Conservation (phyloP, 2,329 filamentous ascomycete species). For the Fusarium sp. region DNA sequence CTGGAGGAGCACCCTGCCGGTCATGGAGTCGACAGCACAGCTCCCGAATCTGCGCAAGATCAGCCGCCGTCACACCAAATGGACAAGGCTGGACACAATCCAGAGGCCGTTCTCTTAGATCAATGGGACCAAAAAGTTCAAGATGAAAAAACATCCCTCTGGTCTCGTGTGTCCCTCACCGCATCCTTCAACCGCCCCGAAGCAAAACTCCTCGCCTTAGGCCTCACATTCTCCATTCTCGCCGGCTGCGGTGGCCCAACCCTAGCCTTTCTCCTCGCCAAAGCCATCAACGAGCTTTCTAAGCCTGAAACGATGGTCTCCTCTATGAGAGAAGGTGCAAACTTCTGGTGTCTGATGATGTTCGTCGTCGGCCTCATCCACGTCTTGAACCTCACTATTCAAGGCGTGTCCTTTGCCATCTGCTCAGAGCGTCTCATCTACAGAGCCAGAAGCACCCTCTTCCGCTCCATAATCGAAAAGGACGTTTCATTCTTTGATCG, state of each 20-base stretch:
- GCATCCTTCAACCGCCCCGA: background rate
- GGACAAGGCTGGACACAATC: background rate
- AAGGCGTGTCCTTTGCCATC: conserved; percentile 35
- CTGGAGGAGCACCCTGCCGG: conserved; percentile 14
- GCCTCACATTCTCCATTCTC: background rate
- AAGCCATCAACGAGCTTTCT: background rate
- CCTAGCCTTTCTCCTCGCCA: background rate
- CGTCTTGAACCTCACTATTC: background rate
- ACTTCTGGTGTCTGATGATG: background rate
- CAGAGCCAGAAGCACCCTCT: background rate
- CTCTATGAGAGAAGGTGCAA: background rate
- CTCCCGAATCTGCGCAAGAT: background rate
- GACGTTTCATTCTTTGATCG: conserved; percentile 50
- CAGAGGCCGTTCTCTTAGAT: background rate
- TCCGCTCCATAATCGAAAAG: conserved; percentile 45
- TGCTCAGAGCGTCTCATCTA: conserved; percentile 30
- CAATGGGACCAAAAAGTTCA: background rate
- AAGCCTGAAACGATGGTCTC: background rate
- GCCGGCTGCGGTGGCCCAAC: background rate
- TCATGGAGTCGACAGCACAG: background rate
- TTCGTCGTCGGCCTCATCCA: background rate
- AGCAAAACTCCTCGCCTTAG: background rate
- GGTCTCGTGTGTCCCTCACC: background rate
- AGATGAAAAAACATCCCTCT: background rate
- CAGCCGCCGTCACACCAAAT: background rate